These are phyloP conservation scores for Yamagishiella unicocca DNA, from an alignment of 139 green algal species.

Conservation along the genomic window DNA sequence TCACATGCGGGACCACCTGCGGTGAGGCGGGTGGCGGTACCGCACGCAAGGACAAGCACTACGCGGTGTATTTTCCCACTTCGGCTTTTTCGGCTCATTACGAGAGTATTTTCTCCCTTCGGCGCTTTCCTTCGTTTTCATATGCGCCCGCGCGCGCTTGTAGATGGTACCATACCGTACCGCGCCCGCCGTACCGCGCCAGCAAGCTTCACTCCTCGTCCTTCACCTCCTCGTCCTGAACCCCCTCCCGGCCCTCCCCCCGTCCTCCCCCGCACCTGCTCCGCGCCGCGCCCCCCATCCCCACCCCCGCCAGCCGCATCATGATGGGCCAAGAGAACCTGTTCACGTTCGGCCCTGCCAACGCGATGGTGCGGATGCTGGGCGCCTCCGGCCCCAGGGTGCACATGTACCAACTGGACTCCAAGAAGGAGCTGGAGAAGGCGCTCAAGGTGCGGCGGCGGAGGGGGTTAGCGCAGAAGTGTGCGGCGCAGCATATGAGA, in stretches of 20 bases:
- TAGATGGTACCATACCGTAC: no score
- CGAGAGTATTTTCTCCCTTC: no score
- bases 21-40: conserved; percentile 47
- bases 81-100: no score
- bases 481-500: background rate
- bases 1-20: conserved; percentile 92
- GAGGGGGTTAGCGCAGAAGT: background rate
- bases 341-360: conserved; percentile 82
- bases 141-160: no score
- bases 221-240: no score
- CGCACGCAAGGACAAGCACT: no score
- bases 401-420: conserved; percentile 80
- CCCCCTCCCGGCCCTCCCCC: background rate
- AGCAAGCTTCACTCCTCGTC: no score
- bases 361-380: conserved; percentile 88
- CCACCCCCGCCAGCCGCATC: conserved; percentile 3
- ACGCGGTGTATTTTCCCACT: no score
- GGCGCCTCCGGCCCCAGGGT: conserved; percentile 79
- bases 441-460: conserved; percentile 78
- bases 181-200: no score
- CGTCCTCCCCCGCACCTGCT: background rate
- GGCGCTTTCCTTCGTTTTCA: no score
- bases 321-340: conserved; percentile 82
- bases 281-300: background rate
- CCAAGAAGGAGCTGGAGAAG: conserved; percentile 96